Base-by-base conservation (phyloP, 805 yeast species). In the Metschnikowia cubensis region DNA sequence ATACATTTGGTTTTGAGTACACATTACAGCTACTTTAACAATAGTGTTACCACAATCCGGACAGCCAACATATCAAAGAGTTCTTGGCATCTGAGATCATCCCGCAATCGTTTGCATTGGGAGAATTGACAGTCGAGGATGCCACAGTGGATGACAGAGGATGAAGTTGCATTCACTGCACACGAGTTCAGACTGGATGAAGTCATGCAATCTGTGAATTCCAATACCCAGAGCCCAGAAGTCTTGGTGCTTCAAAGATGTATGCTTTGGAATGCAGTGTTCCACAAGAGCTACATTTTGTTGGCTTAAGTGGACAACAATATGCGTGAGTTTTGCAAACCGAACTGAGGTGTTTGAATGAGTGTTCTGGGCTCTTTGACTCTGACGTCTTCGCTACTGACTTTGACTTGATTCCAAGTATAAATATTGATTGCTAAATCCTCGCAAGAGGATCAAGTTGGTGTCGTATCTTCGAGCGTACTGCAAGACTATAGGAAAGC, bases 101-200 rank as follows among this genome's bases (percentile, higher is more conserved):
- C 4, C 76, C 77, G 1, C 43, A 64, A 11, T 39, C 51, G 21
- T 56, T 71, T 18, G 74, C 77, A 1, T 50, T 70, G 36, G 65
- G 64, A 4, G 74, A 69, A 45, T 56, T 74, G 43, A 62, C 68
- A 8, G 66, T 73, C 22, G 77, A 73, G 50, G 75, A 70, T 45
- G 65, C n/a, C n/a, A n/a, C n/a, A n/a, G n/a, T n/a, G n/a, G n/a
- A n/a, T 71, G 34, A 74, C 78, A 14, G 78, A 74, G 50, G 78
- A 74, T 60, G 94, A 87, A 54, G 81, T 87, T 40, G 79, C 89
- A 2, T 74, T 82, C 29, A 85, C 95, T 0, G 91, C 95, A 0
- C 86, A 81, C 59, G 83, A 85, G 50, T 73, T 85, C 39, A 82
- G 83, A 51, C 60, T 76, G 1, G 79, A 79, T 38, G 95, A 87